phyloP scores from a whole-genome alignment of 495 filamentous ascomycete species.

The Podospora sp. region DNA sequence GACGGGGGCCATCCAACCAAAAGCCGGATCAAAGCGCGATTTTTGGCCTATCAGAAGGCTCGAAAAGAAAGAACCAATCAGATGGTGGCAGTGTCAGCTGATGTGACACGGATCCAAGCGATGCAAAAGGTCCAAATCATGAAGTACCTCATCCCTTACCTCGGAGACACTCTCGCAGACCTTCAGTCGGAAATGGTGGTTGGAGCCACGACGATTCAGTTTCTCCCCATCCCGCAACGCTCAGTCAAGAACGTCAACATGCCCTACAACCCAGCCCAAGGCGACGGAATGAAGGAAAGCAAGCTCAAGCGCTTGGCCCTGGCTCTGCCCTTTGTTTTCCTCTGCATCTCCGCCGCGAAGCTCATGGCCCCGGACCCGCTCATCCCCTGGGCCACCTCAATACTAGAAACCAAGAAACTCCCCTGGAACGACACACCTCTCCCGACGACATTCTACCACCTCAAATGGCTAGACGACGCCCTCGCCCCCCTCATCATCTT shows the following conservation, averaged over 20 bases:
- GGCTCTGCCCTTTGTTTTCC: slow-evolving; percentile 17
- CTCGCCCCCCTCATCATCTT: slow-evolving; percentile 1
- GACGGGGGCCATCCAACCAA: neutral
- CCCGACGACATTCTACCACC: neutral
- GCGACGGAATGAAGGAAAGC: slow-evolving; percentile 24
- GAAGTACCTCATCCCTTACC: slow-evolving; percentile 1
- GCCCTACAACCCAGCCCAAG: slow-evolving; percentile 28
- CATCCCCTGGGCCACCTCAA: neutral
- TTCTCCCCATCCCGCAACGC: slow-evolving; percentile 22
- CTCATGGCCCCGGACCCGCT: slow-evolving; percentile 14
- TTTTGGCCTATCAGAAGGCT: slow-evolving; percentile 16
- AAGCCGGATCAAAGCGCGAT: slow-evolving; percentile 3
- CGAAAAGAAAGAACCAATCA: slow-evolving; percentile 15
- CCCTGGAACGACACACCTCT: neutral
- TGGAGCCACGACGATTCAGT: slow-evolving; percentile 19
- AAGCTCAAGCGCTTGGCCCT: slow-evolving; percentile 17
- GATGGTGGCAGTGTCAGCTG: slow-evolving; percentile 5
- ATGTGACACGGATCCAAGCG: slow-evolving; percentile 15
- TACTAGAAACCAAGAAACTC: neutral
- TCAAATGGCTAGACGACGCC: slow-evolving; percentile 2
- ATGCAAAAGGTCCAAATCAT: slow-evolving; percentile 18
- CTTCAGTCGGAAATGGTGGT: slow-evolving; percentile 14
- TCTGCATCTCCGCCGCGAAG: slow-evolving; percentile 4
- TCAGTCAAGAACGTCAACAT: slow-evolving; percentile 18
- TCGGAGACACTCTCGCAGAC: slow-evolving; percentile 18